Evolutionary conservation across 805 yeast genomes (phyloP).

Genomic region (Saccharomyces jurei): DNA sequence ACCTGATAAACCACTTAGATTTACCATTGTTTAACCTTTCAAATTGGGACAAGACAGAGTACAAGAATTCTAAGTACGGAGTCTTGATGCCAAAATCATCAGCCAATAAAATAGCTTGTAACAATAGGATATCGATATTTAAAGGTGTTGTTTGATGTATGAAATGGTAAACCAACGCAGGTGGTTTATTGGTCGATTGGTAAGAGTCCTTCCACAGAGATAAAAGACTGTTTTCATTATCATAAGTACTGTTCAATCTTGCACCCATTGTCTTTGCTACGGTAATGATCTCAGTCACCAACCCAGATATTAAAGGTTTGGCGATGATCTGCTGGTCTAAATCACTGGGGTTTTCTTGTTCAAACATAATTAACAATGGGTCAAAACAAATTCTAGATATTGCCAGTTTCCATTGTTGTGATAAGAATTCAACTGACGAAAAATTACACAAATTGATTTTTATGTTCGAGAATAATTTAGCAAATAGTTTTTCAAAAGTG

Average conservation of each 20-base stretch:
- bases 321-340: conserved; percentile 65
- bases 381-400: conserved; percentile 71
- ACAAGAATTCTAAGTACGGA: conserved; percentile 82
- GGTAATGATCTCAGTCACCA: conserved; percentile 63
- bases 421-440: conserved; percentile 42
- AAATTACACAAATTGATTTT: conserved; percentile 33
- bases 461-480: conserved; percentile 27
- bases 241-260: conserved; percentile 53
- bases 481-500: conserved; percentile 27
- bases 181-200: conserved; percentile 37
- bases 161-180: conserved; percentile 60
- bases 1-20: conserved; percentile 28
- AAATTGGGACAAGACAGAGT: conserved; percentile 66
- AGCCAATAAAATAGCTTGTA: conserved; percentile 84
- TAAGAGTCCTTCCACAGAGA: conserved; percentile 44
- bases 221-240: conserved; percentile 53
- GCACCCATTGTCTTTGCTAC: conserved; percentile 73
- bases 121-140: conserved; percentile 64
- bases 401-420: conserved; percentile 81
- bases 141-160: conserved; percentile 44
- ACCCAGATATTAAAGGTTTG: conserved; percentile 76
- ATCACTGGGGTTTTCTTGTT: conserved; percentile 52
- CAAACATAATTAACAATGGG: conserved; percentile 68
- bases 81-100: conserved; percentile 81
- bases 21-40: conserved; percentile 40